phyloP scores from a whole-genome alignment of 78 protist species.

The Protostelium mycophagum region DNA sequence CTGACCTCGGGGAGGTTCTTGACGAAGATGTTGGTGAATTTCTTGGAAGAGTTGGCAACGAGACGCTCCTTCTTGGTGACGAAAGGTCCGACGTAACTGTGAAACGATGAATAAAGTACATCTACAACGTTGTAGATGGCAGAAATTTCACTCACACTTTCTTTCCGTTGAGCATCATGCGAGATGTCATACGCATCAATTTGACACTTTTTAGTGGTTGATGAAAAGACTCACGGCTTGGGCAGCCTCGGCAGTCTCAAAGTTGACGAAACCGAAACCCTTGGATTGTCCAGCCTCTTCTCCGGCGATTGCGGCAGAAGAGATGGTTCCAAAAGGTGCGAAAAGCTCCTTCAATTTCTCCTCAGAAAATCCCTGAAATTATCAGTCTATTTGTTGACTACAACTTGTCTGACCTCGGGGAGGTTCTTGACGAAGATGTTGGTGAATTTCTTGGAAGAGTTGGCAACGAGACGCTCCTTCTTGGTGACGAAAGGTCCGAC shows the following conservation, averaged over 20 bases:
- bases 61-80: slow-evolving; percentile 73
- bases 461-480: too few species aligned
- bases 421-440: slow-evolving; percentile 27
- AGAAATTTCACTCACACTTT: slow-evolving; percentile 41
- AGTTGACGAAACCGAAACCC: slow-evolving; percentile 95
- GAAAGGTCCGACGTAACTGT: slow-evolving; percentile 80
- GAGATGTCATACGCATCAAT: too few species aligned
- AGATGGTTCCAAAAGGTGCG: slow-evolving; percentile 74
- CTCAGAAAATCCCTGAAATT: slow-evolving; percentile 11
- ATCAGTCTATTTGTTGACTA: slow-evolving; percentile 84
- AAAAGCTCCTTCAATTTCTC: slow-evolving; percentile 70
- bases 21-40: slow-evolving; percentile 21
- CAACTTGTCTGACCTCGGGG: slow-evolving; percentile 96
- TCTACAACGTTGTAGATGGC: too few species aligned
- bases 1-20: slow-evolving; percentile 87
- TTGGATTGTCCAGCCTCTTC: slow-evolving; percentile 70
- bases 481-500: slow-evolving; percentile 85
- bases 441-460: too few species aligned
- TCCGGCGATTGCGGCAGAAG: slow-evolving; percentile 44
- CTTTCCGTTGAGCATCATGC: slow-evolving; percentile 79
- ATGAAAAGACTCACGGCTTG: not conserved
- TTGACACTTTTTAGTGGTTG: too few species aligned
- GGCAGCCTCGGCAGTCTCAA: slow-evolving; percentile 85
- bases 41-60: too few species aligned
- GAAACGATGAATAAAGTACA: not conserved